Base-by-base conservation (phyloP, 2,329 filamentous ascomycete genomes). In the Arthrobotrys megalospora region DNA sequence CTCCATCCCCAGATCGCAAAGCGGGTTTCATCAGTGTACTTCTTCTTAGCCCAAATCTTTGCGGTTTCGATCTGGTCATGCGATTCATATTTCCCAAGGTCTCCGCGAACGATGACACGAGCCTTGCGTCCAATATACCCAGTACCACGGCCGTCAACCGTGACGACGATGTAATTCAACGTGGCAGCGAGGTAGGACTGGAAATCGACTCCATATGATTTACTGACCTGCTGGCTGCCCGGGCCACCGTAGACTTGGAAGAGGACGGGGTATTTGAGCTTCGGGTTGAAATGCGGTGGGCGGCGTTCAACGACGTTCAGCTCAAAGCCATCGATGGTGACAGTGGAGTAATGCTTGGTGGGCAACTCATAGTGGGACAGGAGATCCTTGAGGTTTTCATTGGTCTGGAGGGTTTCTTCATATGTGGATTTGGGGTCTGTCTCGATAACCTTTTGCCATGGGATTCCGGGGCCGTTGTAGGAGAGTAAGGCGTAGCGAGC, bases 1-100 rank as follows among this genome's bases (percentile, higher is more conserved):
- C 93, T 97, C 96, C 96, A 99, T 58, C 96, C 96, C 96, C 96
- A 99, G 83, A 99, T 97, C 19, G 94, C 94, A 81, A 99, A 89
- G 68, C 92, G 90, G 6, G 90, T 87, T 28, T 89, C 87, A 83
- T 99, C 96, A 12, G 97, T 91, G 84, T 99, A 98, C 12, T 88
- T 85, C 83, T 93, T 95, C 43, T 87, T 86, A 0, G 92, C 91
- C 91, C 93, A 98, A 80, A 92, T 89, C 84, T 94, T 92, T 2
- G 93, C 96, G 0, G 94, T 92, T 28, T 91, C 92, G 80, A 99
- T 98, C 84, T 99, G 96, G 84, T 98, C 96, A 45, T 90, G 87
- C 0, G 95, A 90, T 86, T 99, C 96, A 83, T 91, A 93, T 82
- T 92, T 87, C 16, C 96, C 96, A 36, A 99, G 88, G 80, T 96